Evolutionary conservation across 139 green algal genomes (phyloP), one percentile per base, ranked within the genome.

Genomic region (Ettlia oleoabundans): DNA sequence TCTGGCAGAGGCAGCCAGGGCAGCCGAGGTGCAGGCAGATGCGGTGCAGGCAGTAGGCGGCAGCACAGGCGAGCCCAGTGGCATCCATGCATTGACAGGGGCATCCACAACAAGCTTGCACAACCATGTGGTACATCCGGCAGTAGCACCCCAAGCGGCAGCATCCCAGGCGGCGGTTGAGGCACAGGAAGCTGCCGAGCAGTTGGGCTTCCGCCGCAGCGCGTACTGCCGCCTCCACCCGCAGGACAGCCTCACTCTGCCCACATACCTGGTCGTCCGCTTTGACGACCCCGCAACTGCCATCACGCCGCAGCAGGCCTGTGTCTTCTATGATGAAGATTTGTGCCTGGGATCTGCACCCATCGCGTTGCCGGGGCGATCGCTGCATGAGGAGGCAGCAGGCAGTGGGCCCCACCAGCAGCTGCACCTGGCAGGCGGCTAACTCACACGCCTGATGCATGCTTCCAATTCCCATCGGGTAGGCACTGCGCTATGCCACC

Each of bases 291-390:
- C 92, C 0, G 66, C 85, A 15, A 63, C 81, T 7, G 92, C 89
- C 43, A 71, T 96, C 41, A 94, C 94, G 6, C 94, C 94, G 4
- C 78, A 89, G 42, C 93, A 96, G 81, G 89, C 87, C 0, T 84
- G 95, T 67, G 94, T 97, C 33, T 47, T 97, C 77, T 97, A 97
- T 75, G 83, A 90, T 35, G 89, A 90, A 1, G 89, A 95, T 0
- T 85, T 88, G 21, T 94, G 92, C 85, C 68, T 96, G 61, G 93
- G 92, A 33, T 84, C 76, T 33, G 91, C 89, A 1, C 69, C 78
- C 7, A 91, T 96, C 19, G 52, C 79, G 15, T 51, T 75, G 42
- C 85, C 90, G 2, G 90, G 90, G 1, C 43, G 15, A 2, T 85
- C 80, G 32, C 47, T 93, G 55, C 38, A 64, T 37, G 90, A 93